phyloP scores from a whole-genome alignment of 2,329 filamentous ascomycete genomes.

The Orbilia oligospora region DNA sequence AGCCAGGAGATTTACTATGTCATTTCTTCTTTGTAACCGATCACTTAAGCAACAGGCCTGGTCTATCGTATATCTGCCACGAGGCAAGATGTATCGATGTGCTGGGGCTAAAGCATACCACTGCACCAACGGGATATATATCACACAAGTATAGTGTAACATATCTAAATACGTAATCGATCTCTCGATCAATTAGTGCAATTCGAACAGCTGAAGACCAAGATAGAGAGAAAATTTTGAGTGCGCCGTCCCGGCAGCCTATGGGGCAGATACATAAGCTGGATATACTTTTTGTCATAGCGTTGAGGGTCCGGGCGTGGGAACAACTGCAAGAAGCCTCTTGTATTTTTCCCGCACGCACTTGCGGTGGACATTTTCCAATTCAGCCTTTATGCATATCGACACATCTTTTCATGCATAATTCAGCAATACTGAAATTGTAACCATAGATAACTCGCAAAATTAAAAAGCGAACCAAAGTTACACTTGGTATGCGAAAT shows the following conservation, averaged over 20 bases:
- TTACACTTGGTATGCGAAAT: background rate
- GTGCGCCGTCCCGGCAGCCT: background rate
- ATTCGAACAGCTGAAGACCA: background rate
- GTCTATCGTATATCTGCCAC: conserved; percentile 16
- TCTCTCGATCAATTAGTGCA: background rate
- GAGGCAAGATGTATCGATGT: background rate
- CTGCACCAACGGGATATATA: background rate
- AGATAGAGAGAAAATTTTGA: background rate
- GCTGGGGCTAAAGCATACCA: background rate
- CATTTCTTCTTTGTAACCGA: conserved; percentile 15
- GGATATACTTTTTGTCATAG: conserved; percentile 46
- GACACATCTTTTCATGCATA: conserved; percentile 6
- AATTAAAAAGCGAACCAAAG: conserved; percentile 24
- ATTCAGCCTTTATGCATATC: conserved; percentile 54
- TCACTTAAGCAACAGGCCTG: conserved; percentile 13
- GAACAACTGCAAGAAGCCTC: background rate
- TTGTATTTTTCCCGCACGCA: background rate
- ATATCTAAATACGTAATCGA: background rate
- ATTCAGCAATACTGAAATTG: conserved; percentile 1
- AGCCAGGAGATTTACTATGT: background rate
- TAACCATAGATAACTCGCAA: conserved; percentile 6
- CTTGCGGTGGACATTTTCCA: conserved; percentile 15
- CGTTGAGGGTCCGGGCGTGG: conserved; percentile 48
- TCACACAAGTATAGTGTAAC: background rate
- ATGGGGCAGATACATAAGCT: conserved; percentile 26